Evolutionary conservation across 148 eudicot species (phyloP).

Genomic region (Diospyros kaki): DNA sequence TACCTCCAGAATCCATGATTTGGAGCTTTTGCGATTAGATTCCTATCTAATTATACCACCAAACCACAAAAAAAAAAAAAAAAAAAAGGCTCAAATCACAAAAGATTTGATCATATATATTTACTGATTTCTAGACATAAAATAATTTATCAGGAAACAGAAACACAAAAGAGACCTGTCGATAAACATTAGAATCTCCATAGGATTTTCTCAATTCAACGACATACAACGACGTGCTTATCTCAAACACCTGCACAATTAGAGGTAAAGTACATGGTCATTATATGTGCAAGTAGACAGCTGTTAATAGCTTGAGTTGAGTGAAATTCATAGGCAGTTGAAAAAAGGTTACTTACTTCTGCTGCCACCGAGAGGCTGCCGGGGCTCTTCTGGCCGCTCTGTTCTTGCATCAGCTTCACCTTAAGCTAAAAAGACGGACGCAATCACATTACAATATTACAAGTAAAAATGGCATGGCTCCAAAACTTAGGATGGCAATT

Average conservation of each 20-base stretch:
- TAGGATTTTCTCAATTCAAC: constrained; percentile 75
- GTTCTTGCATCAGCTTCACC: constrained; percentile 58
- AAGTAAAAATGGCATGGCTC: too few relatives aligned
- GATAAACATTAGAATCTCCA: constrained; percentile 71
- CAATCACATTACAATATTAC: too few relatives aligned
- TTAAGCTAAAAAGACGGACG: constrained; percentile 47
- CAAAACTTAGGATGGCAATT: too few relatives aligned
- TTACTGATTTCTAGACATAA: constrained; percentile 1
- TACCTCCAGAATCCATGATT: too few relatives aligned
- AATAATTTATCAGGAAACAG: background rate
- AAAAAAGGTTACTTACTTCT: constrained; percentile 57
- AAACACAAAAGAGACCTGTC: constrained; percentile 48
- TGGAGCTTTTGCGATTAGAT: too few relatives aligned
- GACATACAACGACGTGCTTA: constrained; percentile 69
- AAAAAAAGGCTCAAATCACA: too few relatives aligned
- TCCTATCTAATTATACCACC: too few relatives aligned
- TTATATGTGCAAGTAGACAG: background rate
- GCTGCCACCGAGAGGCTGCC: constrained; percentile 72
- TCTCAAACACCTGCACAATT: constrained; percentile 73
- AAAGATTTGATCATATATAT: background rate
- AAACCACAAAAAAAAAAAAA: too few relatives aligned
- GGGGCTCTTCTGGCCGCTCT: constrained; percentile 47
- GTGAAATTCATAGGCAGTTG: background rate
- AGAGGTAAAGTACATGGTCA: background rate
- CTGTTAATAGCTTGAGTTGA: background rate